Base-by-base conservation (phyloP, 495 filamentous ascomycete genomes). In the Aspergillus cristatus region DNA sequence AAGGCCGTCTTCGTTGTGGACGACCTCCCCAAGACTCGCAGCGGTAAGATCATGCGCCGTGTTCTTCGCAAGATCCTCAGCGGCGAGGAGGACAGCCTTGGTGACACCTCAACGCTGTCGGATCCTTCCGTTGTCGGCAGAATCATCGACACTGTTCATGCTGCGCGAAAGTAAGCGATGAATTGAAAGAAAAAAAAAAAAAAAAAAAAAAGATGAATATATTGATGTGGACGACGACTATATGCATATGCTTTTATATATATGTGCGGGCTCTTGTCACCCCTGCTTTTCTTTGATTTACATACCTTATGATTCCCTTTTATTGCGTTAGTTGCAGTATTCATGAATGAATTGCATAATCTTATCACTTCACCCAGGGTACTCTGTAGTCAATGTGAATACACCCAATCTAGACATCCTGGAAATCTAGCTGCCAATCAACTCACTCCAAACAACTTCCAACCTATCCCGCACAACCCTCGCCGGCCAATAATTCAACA, bases 31-130 rank as follows among this genome's bases (percentile, higher is more conserved):
- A 97, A 99, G 76, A 97, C 91, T 29, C 71, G 91, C 43, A 88
- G 82, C 48, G 91, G 91, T 39, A 99, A 99, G 81, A 99, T 97
- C 52, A 97, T 99, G 91, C 75, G 91, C 38, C 79, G 91, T 38
- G 96, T 99, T 61, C 59, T 99, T 64, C 79, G 91, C 41, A 97
- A 98, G 82, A 89, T 97, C 48, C 65, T 98, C 42, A 86, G 86
- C 33, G 88, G 88, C 10, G 91, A 98, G 71, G 91, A 98, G 63
- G 91, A 97, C 53, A 87, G 91, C 59, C 70, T 98, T 38, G 91
- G 91, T 50, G 91, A 98, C 50, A 90, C 67, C 18, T 84, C 85
- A 1, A 97, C 91, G 86, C 77, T 97, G 25, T 91, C 86, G 26
- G 89, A 97, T 57, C 90, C 90, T 22, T 76, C 71, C 35, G 79